Evolutionary conservation across 345 rosid genomes (phyloP).

Genomic region (Salix purpurea): DNA sequence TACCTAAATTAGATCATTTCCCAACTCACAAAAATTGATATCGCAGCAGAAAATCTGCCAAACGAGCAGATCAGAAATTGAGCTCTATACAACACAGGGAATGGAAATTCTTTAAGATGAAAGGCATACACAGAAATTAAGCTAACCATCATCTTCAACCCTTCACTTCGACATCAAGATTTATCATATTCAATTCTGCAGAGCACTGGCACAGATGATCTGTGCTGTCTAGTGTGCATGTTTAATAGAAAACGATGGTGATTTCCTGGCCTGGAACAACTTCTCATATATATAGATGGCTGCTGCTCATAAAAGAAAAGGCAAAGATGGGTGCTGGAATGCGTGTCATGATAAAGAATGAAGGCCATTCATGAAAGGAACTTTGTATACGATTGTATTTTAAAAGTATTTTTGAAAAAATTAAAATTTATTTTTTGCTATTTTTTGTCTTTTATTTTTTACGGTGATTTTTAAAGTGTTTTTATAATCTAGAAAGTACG

Average conservation of each 20-base stretch:
- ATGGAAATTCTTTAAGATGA: not conserved
- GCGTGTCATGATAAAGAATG: not conserved
- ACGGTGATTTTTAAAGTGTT: too few species aligned
- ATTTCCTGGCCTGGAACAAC: not conserved
- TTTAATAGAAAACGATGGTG: not conserved
- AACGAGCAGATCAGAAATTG: not conserved
- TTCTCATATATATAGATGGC: not conserved
- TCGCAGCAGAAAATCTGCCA: not conserved
- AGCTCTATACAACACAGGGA: not conserved
- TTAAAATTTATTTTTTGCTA: too few species aligned
- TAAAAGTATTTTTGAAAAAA: too few species aligned
- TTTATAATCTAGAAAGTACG: too few species aligned
- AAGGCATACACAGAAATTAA: not conserved
- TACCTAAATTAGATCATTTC: not conserved
- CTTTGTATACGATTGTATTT: too few species aligned
- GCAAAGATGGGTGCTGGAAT: not conserved
- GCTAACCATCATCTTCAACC: not conserved
- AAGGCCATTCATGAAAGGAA: not conserved
- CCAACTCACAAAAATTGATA: not conserved
- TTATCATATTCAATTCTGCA: not conserved
- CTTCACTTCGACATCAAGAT: not conserved
- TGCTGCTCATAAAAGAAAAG: not conserved
- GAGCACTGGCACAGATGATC: not conserved
- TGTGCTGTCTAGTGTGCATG: not conserved
- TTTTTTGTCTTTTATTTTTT: too few species aligned